Conservation (phyloP, 148 eudicot genomes). For the Agrostemma githago region DNA sequence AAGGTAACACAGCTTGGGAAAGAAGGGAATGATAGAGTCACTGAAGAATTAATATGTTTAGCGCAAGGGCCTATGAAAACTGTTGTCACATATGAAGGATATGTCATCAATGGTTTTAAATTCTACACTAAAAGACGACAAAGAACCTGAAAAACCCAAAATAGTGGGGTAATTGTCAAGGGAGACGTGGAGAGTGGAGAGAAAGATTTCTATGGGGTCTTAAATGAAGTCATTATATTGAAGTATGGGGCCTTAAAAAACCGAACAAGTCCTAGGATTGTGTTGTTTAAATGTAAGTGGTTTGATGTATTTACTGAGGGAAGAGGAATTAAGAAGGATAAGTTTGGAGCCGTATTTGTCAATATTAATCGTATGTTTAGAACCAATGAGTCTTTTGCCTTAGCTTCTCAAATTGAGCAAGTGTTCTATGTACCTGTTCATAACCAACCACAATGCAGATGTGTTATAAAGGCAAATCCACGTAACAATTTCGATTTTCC, state of each 20-base stretch:
- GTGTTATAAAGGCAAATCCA: not conserved
- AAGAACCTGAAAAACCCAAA: not conserved
- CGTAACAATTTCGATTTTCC: not conserved
- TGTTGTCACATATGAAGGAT: not conserved
- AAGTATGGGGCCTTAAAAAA: not conserved
- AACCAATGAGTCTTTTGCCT: conserved; percentile 10
- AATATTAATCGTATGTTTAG: not conserved
- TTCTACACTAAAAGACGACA: not conserved
- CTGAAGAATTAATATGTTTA: not conserved
- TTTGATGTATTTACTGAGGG: conserved; percentile 3
- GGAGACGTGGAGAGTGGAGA: conserved; percentile 1
- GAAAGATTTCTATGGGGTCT: conserved; percentile 4
- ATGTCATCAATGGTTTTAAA: not conserved
- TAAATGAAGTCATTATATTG: not conserved
- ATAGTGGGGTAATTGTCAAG: conserved; percentile 2
- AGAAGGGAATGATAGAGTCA: no score
- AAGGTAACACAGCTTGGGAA: no score
- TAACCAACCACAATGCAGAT: conserved; percentile 4
- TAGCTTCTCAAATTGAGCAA: conserved; percentile 1
- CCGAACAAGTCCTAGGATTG: not conserved
- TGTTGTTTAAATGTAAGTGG: conserved; percentile 6
- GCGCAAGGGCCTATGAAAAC: not conserved
- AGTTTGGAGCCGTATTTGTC: conserved; percentile 1
- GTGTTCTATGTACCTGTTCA: not conserved
- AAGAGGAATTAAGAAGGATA: conserved; percentile 14